phyloP scores from a whole-genome alignment of 495 filamentous ascomycete genomes.

The Penicillium canescens region DNA sequence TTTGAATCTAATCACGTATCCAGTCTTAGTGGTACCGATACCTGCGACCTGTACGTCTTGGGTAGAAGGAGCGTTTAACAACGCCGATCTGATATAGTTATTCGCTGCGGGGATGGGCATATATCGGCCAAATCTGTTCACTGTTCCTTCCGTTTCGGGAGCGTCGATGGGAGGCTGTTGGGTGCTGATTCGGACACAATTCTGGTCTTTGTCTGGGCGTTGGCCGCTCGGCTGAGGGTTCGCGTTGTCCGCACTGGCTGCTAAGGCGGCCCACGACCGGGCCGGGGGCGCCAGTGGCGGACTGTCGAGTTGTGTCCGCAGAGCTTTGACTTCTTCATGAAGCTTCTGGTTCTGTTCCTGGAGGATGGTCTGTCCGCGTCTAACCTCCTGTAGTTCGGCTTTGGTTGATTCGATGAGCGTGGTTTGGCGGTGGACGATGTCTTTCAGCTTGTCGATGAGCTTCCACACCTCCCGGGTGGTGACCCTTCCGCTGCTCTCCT shows the following conservation, averaged over 20 bases:
- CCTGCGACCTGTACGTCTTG: slow-evolving; percentile 19
- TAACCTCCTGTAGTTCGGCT: slow-evolving; percentile 7
- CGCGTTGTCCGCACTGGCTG: no score
- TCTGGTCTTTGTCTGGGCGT: slow-evolving; percentile 8
- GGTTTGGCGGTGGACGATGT: slow-evolving; percentile 14
- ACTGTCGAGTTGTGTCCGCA: slow-evolving; percentile 9
- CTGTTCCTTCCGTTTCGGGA: slow-evolving; percentile 16
- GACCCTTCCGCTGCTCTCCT: background rate
- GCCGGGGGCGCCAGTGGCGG: slow-evolving; percentile 5
- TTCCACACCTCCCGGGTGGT: background rate
- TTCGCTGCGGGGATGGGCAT: slow-evolving; percentile 16
- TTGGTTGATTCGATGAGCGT: slow-evolving; percentile 10
- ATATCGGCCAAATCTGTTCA: slow-evolving; percentile 20
- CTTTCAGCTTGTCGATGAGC: slow-evolving; percentile 14
- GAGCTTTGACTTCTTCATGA: slow-evolving; percentile 14
- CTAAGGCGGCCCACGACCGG: background rate
- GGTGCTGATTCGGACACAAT: slow-evolving; percentile 15
- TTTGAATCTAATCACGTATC: slow-evolving; percentile 25
- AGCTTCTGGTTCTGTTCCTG: slow-evolving; percentile 18
- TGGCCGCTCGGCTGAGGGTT: background rate
- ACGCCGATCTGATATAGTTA: slow-evolving; percentile 13
- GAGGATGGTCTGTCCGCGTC: slow-evolving; percentile 13
- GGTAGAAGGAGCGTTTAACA: slow-evolving; percentile 8
- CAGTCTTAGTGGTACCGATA: slow-evolving; percentile 20
- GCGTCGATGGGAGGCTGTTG: slow-evolving; percentile 17